Evolutionary conservation across 768 basidiomycete species (phyloP).

Genomic region (Daedaleopsis sinensis): DNA sequence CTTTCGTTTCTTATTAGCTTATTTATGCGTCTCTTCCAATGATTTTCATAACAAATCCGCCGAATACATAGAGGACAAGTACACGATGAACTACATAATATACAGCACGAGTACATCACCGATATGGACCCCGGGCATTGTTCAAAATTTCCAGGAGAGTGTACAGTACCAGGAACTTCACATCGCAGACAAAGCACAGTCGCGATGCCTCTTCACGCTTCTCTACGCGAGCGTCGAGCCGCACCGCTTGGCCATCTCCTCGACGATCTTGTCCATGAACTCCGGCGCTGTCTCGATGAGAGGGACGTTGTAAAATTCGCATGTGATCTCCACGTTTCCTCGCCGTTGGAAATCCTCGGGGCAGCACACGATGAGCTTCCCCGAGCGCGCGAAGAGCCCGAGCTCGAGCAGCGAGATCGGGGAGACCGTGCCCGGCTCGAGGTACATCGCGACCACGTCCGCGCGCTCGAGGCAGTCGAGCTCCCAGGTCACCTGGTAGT

Average conservation of each 20-base stretch:
- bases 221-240: not conserved
- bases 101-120: no score
- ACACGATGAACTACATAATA: no score
- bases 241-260: not conserved
- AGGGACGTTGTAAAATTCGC: not conserved
- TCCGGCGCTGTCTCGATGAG: not conserved
- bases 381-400: not conserved
- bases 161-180: no score
- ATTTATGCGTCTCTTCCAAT: no score
- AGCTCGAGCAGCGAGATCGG: slow-evolving; percentile 6
- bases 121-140: no score
- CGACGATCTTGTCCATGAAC: not conserved
- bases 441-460: slow-evolving; percentile 8
- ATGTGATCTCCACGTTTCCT: slow-evolving; percentile 5
- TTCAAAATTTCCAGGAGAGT: no score
- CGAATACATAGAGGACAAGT: no score
- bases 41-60: no score
- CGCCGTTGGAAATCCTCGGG: not conserved
- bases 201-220: not conserved
- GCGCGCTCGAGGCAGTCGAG: not conserved
- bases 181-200: not conserved
- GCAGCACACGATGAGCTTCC: slow-evolving; percentile 4
- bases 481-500: slow-evolving; percentile 1
- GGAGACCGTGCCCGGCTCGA: not conserved
- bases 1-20: no score